Evolutionary conservation across 352 stramenopile species (phyloP), one percentile per base, ranked within the genome.

Genomic region (Phytophthora palmivora): DNA sequence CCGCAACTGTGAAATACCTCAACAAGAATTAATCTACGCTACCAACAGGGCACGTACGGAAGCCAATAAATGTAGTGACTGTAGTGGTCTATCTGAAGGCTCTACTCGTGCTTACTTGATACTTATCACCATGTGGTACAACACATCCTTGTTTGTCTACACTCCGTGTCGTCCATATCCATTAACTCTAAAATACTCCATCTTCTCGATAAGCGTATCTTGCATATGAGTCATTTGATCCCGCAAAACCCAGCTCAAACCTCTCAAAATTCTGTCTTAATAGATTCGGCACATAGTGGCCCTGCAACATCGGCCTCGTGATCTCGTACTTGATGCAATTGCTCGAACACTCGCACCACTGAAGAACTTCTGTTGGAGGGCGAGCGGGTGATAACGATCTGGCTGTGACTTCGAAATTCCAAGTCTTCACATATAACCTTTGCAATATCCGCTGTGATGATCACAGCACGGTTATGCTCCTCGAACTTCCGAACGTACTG

Each of bases 401-500:
- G 71, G 4, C 43, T 63, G 14, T 69, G 60, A 22, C 70, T 61
- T 10, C 55, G 66, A 34, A 74, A 74, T 8, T 74, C 58, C 3
- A 63, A 34, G 3, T 50, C 55, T 12, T 65, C 61, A 9, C 63
- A 59, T 8, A 58, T 65, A 6, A 74, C 50, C 28, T 42, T 58
- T 34, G 70, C 60, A 6, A 71, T 18, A 14, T 65, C 55, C 2
- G 61, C 43, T 21, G 61, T 61, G 21, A 74, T 59, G 22, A 74
- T 70, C 7, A 68, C 66, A 14, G 67, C 48, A 10, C 60, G 54
- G 9, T 74, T 66, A 6, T 54, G 55, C 15, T 74, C 66, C 2
- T 38, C 30, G 37, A 44, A 74, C 19, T 67, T 70, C 32, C 60
- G 66, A 26, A 71, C 38, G 34, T 64, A 71, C 24, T 74, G 66